Conservation (phyloP, 1,139 yeast species). For the Lizanozyma gosingica region DNA sequence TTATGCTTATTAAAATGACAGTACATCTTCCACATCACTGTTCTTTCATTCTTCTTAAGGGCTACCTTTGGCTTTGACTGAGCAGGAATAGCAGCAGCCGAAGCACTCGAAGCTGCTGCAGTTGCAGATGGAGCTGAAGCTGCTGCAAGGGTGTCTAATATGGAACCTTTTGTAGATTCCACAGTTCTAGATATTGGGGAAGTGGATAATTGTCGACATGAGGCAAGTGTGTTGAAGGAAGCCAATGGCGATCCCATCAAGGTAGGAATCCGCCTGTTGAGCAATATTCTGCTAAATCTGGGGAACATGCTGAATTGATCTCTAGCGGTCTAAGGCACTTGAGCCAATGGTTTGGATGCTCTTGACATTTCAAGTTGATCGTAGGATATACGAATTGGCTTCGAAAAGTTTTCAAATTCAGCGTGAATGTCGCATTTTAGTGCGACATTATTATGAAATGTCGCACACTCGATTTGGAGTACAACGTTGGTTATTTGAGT, state of each 20-base stretch:
- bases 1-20: conserved; percentile 76
- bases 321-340: background rate
- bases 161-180: background rate
- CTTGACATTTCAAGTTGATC: too few species aligned
- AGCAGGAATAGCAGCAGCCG: background rate
- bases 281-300: background rate
- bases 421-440: too few species aligned
- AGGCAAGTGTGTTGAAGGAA: background rate
- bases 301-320: background rate
- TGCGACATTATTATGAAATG: too few species aligned
- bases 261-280: background rate
- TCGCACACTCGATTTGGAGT: too few species aligned
- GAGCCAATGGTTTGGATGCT: too few species aligned
- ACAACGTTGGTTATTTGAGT: too few species aligned
- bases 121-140: conserved; percentile 1
- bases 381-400: too few species aligned
- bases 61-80: background rate
- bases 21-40: conserved; percentile 61
- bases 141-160: background rate
- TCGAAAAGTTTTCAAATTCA: too few species aligned
- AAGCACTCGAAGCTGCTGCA: background rate
- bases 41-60: conserved; percentile 18
- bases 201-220: background rate
- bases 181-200: background rate
- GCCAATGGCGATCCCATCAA: background rate